These are phyloP conservation scores for Posidonia oceanica DNA, from an alignment of 116 monocot genomes.

Conservation along the genomic window DNA sequence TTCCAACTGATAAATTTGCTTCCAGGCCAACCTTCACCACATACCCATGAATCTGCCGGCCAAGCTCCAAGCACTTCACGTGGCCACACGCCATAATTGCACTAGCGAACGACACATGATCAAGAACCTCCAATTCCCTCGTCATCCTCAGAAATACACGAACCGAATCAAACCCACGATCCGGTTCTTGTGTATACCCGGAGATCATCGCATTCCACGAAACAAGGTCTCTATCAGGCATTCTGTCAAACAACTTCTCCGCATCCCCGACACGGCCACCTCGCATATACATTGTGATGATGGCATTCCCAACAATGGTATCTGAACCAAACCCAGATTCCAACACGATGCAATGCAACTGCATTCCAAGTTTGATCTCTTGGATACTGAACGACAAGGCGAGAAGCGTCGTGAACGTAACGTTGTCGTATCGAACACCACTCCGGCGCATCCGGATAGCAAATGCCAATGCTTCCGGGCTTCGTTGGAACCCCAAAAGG, in stretches of 20 bases:
- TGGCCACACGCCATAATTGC: conserved; percentile 45
- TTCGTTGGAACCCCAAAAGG: conserved; percentile 30
- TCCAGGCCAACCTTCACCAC: conserved; percentile 33
- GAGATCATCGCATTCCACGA: conserved; percentile 68
- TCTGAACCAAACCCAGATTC: conserved; percentile 39
- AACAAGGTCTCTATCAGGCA: conserved; percentile 30
- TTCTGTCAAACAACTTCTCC: conserved; percentile 36
- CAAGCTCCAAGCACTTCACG: conserved; percentile 18
- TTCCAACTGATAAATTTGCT: conserved; percentile 29
- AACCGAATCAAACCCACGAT: conserved; percentile 30
- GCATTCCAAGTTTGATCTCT: conserved; percentile 16
- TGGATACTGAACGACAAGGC: conserved; percentile 21
- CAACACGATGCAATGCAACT: conserved; percentile 39
- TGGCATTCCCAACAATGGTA: conserved; percentile 48
- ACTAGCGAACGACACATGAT: conserved; percentile 53
- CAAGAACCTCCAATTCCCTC: conserved; percentile 19
- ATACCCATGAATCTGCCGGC: conserved; percentile 49
- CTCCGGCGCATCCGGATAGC: conserved; percentile 21
- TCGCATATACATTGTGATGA: conserved; percentile 47
- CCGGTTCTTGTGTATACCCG: conserved; percentile 46
- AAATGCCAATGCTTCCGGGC: conserved; percentile 33
- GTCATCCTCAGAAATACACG: conserved; percentile 40
- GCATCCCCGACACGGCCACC: conserved; percentile 14
- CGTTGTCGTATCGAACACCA: conserved; percentile 42
- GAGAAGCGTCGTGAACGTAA: conserved; percentile 47